phyloP scores from a whole-genome alignment of 306 rosid genomes.

The Cucurbita argyrosperma region DNA sequence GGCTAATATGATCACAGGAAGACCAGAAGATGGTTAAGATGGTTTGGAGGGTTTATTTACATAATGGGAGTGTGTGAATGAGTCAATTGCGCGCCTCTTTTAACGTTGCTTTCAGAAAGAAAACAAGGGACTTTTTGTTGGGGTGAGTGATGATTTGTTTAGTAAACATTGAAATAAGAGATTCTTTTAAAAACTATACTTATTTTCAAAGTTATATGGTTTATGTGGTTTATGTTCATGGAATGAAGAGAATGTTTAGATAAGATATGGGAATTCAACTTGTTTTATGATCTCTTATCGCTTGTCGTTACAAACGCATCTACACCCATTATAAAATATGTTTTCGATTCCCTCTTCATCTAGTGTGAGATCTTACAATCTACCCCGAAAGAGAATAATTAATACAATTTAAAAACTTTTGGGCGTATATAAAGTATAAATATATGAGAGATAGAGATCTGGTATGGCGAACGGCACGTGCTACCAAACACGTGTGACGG shows the following conservation, averaged over 20 bases:
- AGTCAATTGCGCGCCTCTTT: not conserved
- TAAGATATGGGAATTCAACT: not conserved
- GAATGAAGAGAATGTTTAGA: not conserved
- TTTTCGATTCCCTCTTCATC: too few relatives aligned
- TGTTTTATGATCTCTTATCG: not conserved
- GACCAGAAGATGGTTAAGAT: not conserved
- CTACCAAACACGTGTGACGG: not conserved
- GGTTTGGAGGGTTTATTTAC: conserved; percentile 4
- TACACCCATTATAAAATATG: too few relatives aligned
- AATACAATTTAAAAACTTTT: too few relatives aligned
- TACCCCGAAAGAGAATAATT: too few relatives aligned
- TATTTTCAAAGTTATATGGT: not conserved
- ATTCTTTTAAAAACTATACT: not conserved
- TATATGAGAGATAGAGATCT: not conserved
- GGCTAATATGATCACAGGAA: not conserved
- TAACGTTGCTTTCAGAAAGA: conserved; percentile 6
- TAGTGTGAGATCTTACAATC: too few relatives aligned
- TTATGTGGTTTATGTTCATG: not conserved
- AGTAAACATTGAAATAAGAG: not conserved
- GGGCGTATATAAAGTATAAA: not conserved
- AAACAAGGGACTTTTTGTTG: conserved; percentile 1
- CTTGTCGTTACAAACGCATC: too few relatives aligned
- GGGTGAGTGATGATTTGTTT: not conserved
- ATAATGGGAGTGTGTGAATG: not conserved
- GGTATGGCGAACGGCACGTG: not conserved